Base-by-base conservation (phyloP, 768 basidiomycete species). In the Hericium alpestre region DNA sequence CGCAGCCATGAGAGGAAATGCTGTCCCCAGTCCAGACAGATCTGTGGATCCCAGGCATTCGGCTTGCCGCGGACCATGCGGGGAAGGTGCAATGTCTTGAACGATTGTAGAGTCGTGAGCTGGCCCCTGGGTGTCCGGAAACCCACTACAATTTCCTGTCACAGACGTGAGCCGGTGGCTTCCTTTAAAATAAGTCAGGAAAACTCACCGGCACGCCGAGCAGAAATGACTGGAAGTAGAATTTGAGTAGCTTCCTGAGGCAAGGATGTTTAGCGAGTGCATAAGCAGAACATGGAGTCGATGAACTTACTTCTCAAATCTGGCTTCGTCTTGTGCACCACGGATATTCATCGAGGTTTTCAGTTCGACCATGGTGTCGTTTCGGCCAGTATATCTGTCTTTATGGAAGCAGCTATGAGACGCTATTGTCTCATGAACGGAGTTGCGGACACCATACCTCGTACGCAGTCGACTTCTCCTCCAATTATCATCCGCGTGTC, bases 221-320 rank as follows among this genome's bases (percentile, higher is more conserved):
- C 25, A 94, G 78, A 69, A 91, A 93, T 1, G 90, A 93, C 65
- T 94, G 92, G 59, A 92, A 82, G 74, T 93, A 93, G 70, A 91
- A 91, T 65, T 90, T 93, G 57, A 94, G 79, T n/a, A 94, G 73
- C 67, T 94, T 94, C 68, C 88, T 92, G 66, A 53, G 62, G n/a
- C 59, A 55, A 38, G 43, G 47, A n/a, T 25, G 52, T 12, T 38
- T 23, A 47, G 38, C 43, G 22, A 6, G 9, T 18, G 41, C 22
- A 37, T 38, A 27, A 59, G 8, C 16, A 22, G 48, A 47, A 18
- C n/a, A 4, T 18, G 18, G 12, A 50, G 16, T 12, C 38, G 3
- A 48, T 41, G n/a, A 48, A 61, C 78, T 56, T 65, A 91, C 92
- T 83, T 85, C 71, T 93, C 90, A 61, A 94, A 94, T 55, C 71